Evolutionary conservation across 805 yeast species (phyloP).

Genomic region (Candida railenensis): DNA sequence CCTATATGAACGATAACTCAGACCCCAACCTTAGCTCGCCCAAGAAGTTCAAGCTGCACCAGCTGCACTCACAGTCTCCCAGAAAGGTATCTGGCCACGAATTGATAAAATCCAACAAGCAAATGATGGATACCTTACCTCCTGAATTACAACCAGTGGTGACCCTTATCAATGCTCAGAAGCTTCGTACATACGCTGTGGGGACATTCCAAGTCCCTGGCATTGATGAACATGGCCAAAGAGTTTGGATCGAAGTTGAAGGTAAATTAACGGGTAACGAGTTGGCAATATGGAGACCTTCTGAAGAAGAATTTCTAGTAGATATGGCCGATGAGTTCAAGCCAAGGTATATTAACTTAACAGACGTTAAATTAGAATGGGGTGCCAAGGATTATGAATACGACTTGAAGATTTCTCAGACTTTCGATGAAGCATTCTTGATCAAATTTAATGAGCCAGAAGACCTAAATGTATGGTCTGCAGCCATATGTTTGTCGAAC

Average conservation of each 20-base stretch:
- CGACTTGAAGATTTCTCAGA: slow-evolving; percentile 27
- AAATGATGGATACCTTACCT: slow-evolving; percentile 38
- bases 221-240: slow-evolving; percentile 16
- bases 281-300: slow-evolving; percentile 47
- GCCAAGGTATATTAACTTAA: slow-evolving; percentile 53
- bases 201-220: slow-evolving; percentile 44
- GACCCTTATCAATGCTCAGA: slow-evolving; percentile 69
- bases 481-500: slow-evolving; percentile 52
- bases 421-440: slow-evolving; percentile 23
- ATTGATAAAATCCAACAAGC: slow-evolving; percentile 16
- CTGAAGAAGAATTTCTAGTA: slow-evolving; percentile 21
- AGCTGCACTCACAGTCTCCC: neutral
- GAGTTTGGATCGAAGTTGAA: slow-evolving; percentile 33
- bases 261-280: slow-evolving; percentile 53
- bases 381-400: slow-evolving; percentile 8
- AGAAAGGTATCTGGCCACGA: slow-evolving; percentile 7
- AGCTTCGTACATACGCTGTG: slow-evolving; percentile 59
- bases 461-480: slow-evolving; percentile 38
- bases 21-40: slow-evolving; percentile 5
- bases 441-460: slow-evolving; percentile 20
- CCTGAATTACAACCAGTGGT: slow-evolving; percentile 72
- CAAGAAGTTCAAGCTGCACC: neutral
- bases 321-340: slow-evolving; percentile 39
- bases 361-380: slow-evolving; percentile 34
- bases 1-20: slow-evolving; percentile 6